Conservation (phyloP, 1,284 basidiomycete genomes). For the Boletus calvinii region DNA sequence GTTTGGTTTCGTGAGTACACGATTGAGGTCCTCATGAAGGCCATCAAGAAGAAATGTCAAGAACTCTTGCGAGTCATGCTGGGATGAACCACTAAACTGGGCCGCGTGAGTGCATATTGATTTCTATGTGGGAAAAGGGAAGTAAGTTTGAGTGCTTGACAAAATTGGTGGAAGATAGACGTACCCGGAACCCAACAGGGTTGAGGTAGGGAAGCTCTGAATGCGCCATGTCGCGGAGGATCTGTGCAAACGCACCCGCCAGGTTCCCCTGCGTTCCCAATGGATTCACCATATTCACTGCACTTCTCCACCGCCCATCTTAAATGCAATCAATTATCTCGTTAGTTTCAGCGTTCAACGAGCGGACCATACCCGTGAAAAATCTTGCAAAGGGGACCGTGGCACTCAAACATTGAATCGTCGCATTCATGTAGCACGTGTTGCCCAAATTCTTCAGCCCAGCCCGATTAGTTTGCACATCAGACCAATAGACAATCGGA, state of each 20-base stretch:
- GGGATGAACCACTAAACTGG: slow-evolving; percentile 89
- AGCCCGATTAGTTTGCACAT: slow-evolving; percentile 75
- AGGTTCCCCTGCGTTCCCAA: slow-evolving; percentile 88
- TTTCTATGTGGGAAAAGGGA: slow-evolving; percentile 45
- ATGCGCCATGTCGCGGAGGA: slow-evolving; percentile 88
- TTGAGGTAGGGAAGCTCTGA: slow-evolving; percentile 83
- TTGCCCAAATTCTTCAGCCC: slow-evolving; percentile 97
- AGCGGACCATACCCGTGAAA: slow-evolving; percentile 67
- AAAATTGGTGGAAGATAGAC: slow-evolving; percentile 24
- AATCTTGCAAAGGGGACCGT: slow-evolving; percentile 89
- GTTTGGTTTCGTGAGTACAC: slow-evolving; percentile 77
- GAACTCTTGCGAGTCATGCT: slow-evolving; percentile 98
- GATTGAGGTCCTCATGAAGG: slow-evolving; percentile 95
- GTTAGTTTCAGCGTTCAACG: neutral
- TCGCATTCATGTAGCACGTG: slow-evolving; percentile 99
- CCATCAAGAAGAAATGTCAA: slow-evolving; percentile 93
- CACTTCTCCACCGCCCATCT: slow-evolving; percentile 87
- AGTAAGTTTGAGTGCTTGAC: slow-evolving; percentile 1
- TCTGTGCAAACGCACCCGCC: slow-evolving; percentile 79
- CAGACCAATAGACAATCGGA: slow-evolving; percentile 77
- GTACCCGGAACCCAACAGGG: slow-evolving; percentile 84
- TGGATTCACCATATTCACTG: slow-evolving; percentile 86
- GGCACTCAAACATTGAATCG: slow-evolving; percentile 92
- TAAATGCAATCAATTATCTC: slow-evolving; percentile 9
- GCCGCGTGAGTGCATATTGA: slow-evolving; percentile 84